phyloP scores from a whole-genome alignment of 345 rosid species.

The Syzygium oleosum region DNA sequence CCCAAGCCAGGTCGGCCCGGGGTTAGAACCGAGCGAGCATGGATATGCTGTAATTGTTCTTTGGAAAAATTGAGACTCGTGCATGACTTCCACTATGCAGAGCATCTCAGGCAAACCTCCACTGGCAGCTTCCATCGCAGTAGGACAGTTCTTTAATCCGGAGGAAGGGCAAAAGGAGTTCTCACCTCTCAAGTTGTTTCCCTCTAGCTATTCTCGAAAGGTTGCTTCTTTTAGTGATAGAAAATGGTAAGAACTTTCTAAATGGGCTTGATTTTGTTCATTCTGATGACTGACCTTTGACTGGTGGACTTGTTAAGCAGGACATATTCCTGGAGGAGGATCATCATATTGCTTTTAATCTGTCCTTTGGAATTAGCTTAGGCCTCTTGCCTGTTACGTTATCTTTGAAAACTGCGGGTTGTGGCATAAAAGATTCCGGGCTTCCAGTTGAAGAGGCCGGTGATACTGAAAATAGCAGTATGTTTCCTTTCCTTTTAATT shows the following conservation, averaged over 20 bases:
- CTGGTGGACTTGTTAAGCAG: conserved; percentile 36
- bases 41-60: not conserved
- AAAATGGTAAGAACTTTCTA: not conserved
- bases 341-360: conserved; percentile 79
- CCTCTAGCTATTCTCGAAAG: conserved; percentile 62
- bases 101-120: conserved; percentile 91
- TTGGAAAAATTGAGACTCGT: not conserved
- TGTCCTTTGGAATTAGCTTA: conserved; percentile 72
- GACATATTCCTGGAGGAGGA: conserved; percentile 68
- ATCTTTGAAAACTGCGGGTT: conserved; percentile 68
- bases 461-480: conserved; percentile 63
- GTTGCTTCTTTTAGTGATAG: conserved; percentile 26
- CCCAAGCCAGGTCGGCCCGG: too few relatives aligned
- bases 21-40: too few relatives aligned
- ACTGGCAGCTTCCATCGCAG: conserved; percentile 96
- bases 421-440: conserved; percentile 76
- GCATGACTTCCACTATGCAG: conserved; percentile 41
- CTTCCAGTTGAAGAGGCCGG: conserved; percentile 70
- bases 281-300: conserved; percentile 3
- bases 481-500: conserved; percentile 15
- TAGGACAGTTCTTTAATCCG: conserved; percentile 96
- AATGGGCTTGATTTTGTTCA: conserved; percentile 6
- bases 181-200: conserved; percentile 56
- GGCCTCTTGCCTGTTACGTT: conserved; percentile 77
- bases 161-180: conserved; percentile 58